Evolutionary conservation across 768 basidiomycete genomes (phyloP).

Genomic region (Sporobolomyces phaffii): DNA sequence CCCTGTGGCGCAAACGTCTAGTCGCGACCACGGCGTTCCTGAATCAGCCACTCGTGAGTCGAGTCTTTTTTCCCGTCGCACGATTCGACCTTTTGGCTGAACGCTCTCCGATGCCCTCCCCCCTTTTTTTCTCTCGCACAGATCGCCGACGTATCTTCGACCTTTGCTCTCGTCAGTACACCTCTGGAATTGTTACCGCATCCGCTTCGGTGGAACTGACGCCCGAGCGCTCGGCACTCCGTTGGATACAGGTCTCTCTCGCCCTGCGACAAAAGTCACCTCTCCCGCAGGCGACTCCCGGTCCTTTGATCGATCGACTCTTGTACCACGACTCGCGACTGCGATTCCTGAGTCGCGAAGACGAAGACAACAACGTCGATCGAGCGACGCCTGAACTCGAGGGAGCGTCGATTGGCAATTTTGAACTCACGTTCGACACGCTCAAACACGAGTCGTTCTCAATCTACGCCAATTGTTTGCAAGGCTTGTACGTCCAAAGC

Average conservation of each 20-base stretch:
- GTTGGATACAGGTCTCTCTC: constrained; percentile 50
- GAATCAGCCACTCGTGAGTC: constrained; percentile 53
- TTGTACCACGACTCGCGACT: constrained; percentile 49
- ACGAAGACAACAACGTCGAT: background rate
- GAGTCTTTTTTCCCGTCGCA: constrained; percentile 29
- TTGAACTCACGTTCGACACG: constrained; percentile 4
- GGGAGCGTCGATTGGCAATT: constrained; percentile 19
- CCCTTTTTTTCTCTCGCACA: constrained; percentile 23
- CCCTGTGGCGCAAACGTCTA: constrained; percentile 49
- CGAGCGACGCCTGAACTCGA: constrained; percentile 12
- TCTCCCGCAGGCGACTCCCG: constrained; percentile 50
- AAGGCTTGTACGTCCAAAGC: constrained; percentile 13
- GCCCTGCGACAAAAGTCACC: constrained; percentile 52
- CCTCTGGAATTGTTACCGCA: accelerated
- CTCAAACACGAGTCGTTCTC: constrained; percentile 29
- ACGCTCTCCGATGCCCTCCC: no score
- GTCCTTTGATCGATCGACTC: constrained; percentile 51
- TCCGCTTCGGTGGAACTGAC: no score
- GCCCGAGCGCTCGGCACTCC: no score
- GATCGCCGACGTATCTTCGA: constrained; percentile 52
- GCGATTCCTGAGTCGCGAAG: background rate
- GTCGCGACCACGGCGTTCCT: constrained; percentile 53
- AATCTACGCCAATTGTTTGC: constrained; percentile 13
- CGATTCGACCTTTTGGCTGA: background rate
- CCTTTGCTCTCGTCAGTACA: constrained; percentile 46